Conservation (phyloP, 1,284 basidiomycete species). For the Ceratobasidium sp. region DNA sequence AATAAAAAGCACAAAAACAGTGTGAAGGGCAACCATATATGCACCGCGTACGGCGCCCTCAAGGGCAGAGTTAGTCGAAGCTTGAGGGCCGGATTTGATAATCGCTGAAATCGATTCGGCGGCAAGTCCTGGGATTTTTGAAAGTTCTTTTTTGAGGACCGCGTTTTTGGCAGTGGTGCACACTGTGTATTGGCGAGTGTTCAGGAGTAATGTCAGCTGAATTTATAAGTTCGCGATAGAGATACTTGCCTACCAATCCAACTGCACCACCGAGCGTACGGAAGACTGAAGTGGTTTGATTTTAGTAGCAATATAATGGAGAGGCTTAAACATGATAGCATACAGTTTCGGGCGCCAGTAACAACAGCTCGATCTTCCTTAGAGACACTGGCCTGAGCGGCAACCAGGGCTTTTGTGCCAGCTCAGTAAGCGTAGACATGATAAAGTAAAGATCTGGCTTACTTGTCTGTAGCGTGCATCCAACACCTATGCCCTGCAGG, state of each 20-base stretch:
- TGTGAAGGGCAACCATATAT: conserved; percentile 31
- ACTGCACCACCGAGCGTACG: conserved; percentile 44
- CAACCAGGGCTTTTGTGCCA: conserved; percentile 28
- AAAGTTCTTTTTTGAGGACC: conserved; percentile 37
- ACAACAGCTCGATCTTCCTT: conserved; percentile 39
- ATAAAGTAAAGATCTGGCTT: neutral
- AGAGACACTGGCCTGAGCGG: conserved; percentile 35
- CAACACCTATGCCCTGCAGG: conserved; percentile 42
- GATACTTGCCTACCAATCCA: conserved; percentile 32
- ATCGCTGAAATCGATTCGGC: conserved; percentile 22
- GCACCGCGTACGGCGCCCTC: conserved; percentile 24
- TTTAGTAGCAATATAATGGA: neutral
- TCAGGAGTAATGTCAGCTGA: no score
- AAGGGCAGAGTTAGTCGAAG: neutral
- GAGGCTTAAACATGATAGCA: neutral
- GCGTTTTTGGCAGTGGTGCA: conserved; percentile 41
- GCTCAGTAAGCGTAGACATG: neutral
- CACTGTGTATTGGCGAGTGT: neutral
- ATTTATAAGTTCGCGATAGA: neutral
- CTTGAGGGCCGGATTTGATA: conserved; percentile 41
- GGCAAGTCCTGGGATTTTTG: conserved; percentile 26
- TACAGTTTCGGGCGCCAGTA: conserved; percentile 44
- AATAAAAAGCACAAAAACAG: conserved; percentile 38
- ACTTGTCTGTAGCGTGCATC: conserved; percentile 41
- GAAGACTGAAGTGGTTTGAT: conserved; percentile 12